These are phyloP conservation scores for Penicillium roqueforti DNA, from an alignment of 495 filamentous ascomycete species.

Conservation along the genomic window DNA sequence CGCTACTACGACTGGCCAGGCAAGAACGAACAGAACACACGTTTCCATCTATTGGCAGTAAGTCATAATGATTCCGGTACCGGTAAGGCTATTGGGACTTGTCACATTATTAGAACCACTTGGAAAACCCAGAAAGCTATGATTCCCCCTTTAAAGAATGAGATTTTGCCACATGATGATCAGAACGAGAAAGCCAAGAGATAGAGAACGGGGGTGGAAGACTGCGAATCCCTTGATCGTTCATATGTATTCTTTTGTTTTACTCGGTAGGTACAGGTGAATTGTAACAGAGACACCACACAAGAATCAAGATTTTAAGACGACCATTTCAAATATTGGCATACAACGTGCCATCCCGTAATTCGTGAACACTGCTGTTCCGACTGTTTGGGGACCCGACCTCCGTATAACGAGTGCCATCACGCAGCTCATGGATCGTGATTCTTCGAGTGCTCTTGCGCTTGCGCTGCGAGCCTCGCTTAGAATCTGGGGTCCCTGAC, in stretches of 20 bases:
- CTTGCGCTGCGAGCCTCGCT: slow-evolving; percentile 29
- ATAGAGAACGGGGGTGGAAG: not conserved
- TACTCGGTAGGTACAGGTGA: not conserved
- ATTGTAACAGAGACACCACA: no score
- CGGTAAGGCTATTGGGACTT: slow-evolving; percentile 16
- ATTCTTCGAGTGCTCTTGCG: slow-evolving; percentile 34
- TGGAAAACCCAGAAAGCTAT: slow-evolving; percentile 9
- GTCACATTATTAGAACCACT: slow-evolving; percentile 7
- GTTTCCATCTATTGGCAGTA: slow-evolving; percentile 18
- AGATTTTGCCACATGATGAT: not conserved
- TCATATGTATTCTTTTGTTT: not conserved
- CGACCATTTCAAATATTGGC: slow-evolving; percentile 29
- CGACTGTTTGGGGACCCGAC: slow-evolving; percentile 31
- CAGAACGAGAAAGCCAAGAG: not conserved
- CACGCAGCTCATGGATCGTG: slow-evolving; percentile 44
- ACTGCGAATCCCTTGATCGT: not conserved
- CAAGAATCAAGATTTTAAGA: not conserved
- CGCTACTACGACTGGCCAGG: not conserved
- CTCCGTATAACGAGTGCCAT: slow-evolving; percentile 43
- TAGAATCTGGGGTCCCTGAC: slow-evolving; percentile 32
- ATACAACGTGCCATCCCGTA: slow-evolving; percentile 46
- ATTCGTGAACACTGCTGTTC: slow-evolving; percentile 39
- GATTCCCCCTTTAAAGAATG: slow-evolving; percentile 3
- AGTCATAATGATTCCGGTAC: slow-evolving; percentile 8
- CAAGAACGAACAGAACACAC: not conserved